phyloP scores from a whole-genome alignment of 2,329 filamentous ascomycete species.

The Niveomyces coronatus region DNA sequence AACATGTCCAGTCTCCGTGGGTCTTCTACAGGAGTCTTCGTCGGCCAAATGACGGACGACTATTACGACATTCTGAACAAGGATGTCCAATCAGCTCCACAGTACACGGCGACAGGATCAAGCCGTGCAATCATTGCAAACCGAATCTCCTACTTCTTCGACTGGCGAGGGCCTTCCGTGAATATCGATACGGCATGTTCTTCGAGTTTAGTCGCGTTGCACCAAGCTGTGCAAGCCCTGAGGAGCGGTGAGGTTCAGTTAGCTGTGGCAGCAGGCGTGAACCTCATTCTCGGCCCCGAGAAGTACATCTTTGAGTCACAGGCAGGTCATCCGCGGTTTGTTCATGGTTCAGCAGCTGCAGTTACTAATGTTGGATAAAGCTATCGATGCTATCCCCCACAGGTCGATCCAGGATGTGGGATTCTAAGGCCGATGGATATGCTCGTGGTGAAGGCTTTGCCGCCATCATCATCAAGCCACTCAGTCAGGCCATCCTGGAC shows the following conservation, averaged over 20 bases:
- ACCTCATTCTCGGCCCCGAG: slow-evolving; percentile 13
- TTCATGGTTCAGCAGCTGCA: not conserved
- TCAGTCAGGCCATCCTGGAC: slow-evolving; percentile 34
- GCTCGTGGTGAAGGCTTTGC: slow-evolving; percentile 41
- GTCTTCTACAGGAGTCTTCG: slow-evolving; percentile 15
- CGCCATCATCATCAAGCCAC: slow-evolving; percentile 34
- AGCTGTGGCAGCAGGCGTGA: slow-evolving; percentile 30
- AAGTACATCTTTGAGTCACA: not conserved
- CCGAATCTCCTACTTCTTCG: slow-evolving; percentile 33
- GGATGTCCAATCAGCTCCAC: slow-evolving; percentile 5
- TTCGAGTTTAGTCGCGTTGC: slow-evolving; percentile 20
- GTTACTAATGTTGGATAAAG: slow-evolving; percentile 20
- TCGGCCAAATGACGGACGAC: slow-evolving; percentile 13
- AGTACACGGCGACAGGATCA: slow-evolving; percentile 15
- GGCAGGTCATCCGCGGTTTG: not conserved
- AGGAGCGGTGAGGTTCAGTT: slow-evolving; percentile 18
- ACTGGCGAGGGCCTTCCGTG: slow-evolving; percentile 23
- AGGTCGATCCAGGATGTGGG: slow-evolving; percentile 27
- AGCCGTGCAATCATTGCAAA: slow-evolving; percentile 23
- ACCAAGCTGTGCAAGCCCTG: slow-evolving; percentile 20
- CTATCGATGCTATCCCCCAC: slow-evolving; percentile 32
- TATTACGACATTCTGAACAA: slow-evolving; percentile 3
- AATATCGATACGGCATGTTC: slow-evolving; percentile 26
- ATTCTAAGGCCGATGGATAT: slow-evolving; percentile 37
- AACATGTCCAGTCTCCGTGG: slow-evolving; percentile 16